Evolutionary conservation across 306 rosid species (phyloP).

Genomic region (Betula pendula): DNA sequence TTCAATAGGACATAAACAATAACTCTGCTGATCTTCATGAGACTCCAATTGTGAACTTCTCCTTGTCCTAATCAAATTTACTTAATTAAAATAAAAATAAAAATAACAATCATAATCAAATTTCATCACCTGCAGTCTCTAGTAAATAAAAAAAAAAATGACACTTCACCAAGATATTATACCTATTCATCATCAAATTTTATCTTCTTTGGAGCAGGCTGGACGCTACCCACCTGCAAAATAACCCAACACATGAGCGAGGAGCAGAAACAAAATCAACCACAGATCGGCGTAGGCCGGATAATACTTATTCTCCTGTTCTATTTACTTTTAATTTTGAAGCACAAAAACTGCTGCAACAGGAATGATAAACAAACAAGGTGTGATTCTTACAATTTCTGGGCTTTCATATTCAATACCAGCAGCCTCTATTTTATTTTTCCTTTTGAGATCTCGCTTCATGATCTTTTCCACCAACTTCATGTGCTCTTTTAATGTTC

Average conservation of each 20-base stretch:
- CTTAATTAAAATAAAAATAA: too few species aligned
- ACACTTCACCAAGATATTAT: not conserved
- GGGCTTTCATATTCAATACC: slow-evolving; percentile 90
- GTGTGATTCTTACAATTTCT: slow-evolving; percentile 60
- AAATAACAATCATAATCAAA: not conserved
- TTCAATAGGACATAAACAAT: not conserved
- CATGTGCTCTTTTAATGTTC: slow-evolving; percentile 64
- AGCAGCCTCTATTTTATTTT: slow-evolving; percentile 72
- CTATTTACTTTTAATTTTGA: not conserved
- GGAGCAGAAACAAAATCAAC: slow-evolving; percentile 5
- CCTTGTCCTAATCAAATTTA: not conserved
- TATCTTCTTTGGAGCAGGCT: slow-evolving; percentile 82
- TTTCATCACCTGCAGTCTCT: not conserved
- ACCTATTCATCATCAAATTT: slow-evolving; percentile 53
- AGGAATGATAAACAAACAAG: not conserved
- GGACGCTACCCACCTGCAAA: slow-evolving; percentile 61
- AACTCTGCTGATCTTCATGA: not conserved
- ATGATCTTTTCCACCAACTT: slow-evolving; percentile 62
- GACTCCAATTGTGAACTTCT: not conserved
- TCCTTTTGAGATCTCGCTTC: slow-evolving; percentile 56
- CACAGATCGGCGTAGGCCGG: not conserved
- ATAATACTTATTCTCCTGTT: not conserved
- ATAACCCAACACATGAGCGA: slow-evolving; percentile 2
- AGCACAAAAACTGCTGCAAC: not conserved
- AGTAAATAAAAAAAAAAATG: not conserved